Evolutionary conservation across 352 stramenopile species (phyloP).

Genomic region (Globisporangium spiculum): DNA sequence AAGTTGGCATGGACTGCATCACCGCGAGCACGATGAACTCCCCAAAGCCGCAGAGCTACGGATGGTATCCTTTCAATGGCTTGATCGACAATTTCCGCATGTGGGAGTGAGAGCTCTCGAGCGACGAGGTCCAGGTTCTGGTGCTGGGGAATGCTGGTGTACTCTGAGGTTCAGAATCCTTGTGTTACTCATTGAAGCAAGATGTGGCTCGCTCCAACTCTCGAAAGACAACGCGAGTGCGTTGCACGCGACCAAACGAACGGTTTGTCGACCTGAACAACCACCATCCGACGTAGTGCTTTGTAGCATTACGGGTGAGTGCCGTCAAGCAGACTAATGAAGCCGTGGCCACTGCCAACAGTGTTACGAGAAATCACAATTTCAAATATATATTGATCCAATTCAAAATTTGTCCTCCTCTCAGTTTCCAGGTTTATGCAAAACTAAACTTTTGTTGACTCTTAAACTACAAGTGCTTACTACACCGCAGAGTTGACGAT

Average conservation of each 20-base stretch:
- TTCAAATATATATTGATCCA: neutral
- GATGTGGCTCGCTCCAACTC: neutral
- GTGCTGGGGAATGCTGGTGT: neutral
- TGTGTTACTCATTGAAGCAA: neutral
- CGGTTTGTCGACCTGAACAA: neutral
- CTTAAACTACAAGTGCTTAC: neutral
- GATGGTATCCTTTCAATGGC: slow-evolving; percentile 47
- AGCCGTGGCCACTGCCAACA: neutral
- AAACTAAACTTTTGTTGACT: neutral
- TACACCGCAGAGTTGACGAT: slow-evolving; percentile 3
- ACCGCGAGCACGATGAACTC: slow-evolving; percentile 22
- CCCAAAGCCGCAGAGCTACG: slow-evolving; percentile 25
- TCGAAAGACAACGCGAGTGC: neutral
- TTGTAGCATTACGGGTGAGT: too few relatives aligned
- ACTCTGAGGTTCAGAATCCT: neutral
- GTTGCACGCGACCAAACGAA: neutral
- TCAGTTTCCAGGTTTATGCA: neutral
- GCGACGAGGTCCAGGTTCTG: neutral
- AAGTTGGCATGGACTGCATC: slow-evolving; percentile 41
- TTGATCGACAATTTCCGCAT: slow-evolving; percentile 33
- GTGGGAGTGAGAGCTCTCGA: slow-evolving; percentile 14
- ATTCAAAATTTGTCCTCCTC: neutral
- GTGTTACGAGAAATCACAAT: neutral
- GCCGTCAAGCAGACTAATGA: too few relatives aligned
- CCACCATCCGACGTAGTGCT: too few relatives aligned